Percentiles rank a stretch among this genome's conserved stretches.
These are phyloP conservation scores for Mycosphaerella sp. DNA, from an alignment of 2,329 filamentous ascomycete species.

Conservation along the genomic window DNA sequence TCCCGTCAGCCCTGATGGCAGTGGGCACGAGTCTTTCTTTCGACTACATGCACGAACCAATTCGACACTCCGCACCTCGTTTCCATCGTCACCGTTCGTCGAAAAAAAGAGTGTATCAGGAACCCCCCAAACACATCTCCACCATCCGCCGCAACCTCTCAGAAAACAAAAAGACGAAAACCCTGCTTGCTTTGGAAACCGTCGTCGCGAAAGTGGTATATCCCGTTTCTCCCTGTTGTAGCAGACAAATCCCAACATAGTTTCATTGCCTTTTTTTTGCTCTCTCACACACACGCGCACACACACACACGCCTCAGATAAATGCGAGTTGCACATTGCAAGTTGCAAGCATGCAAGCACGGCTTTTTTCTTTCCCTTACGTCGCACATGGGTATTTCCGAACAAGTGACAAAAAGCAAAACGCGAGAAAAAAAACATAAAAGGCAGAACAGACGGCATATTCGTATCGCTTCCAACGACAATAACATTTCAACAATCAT, in stretches of 20 bases:
- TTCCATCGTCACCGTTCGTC: neutral
- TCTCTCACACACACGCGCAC: neutral
- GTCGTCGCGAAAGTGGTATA: slow-evolving; percentile 22
- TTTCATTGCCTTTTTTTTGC: no score
- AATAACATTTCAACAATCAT: slow-evolving; percentile 18
- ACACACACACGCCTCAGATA: slow-evolving; percentile 4
- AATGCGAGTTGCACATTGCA: neutral
- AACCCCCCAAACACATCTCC: neutral
- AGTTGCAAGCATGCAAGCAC: slow-evolving; percentile 13
- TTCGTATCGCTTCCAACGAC: slow-evolving; percentile 7
- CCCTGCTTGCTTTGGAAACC: neutral
- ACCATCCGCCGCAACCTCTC: neutral
- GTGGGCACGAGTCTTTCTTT: neutral
- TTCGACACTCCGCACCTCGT: neutral
- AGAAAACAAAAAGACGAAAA: neutral
- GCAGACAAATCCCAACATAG: neutral
- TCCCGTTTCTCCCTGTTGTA: slow-evolving; percentile 10
- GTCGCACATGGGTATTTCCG: slow-evolving; percentile 19
- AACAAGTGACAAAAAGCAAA: slow-evolving; percentile 16
- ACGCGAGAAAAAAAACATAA: slow-evolving; percentile 9
- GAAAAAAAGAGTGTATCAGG: neutral
- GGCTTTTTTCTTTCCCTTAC: slow-evolving; percentile 18
- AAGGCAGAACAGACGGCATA: slow-evolving; percentile 9
- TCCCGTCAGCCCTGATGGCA: neutral
- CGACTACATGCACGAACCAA: neutral